Evolutionary conservation across 2,329 filamentous ascomycete genomes (phyloP).

Genomic region (Ilyonectria sp.): DNA sequence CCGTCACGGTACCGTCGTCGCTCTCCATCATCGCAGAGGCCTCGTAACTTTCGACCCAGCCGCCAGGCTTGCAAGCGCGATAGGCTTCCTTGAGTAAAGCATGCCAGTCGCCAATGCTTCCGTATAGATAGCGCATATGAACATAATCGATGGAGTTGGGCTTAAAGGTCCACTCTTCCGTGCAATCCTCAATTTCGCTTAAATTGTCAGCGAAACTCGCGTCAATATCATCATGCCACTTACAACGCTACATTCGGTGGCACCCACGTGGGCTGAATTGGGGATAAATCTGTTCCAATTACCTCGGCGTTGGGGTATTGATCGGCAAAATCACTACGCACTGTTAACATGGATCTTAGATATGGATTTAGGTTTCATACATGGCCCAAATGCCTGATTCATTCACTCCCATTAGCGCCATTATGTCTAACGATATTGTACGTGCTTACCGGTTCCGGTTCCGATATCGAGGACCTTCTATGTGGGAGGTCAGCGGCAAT

Average conservation of each 20-base stretch:
- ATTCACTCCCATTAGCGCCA: neutral
- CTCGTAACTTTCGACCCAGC: conserved; percentile 56
- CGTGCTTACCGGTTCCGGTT: conserved; percentile 65
- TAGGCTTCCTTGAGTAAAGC: conserved; percentile 66
- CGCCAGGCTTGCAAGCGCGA: conserved; percentile 70
- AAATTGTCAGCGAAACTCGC: fast-evolving
- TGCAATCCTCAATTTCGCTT: conserved; percentile 50
- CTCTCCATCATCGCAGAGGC: conserved; percentile 48
- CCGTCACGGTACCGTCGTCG: conserved; percentile 51
- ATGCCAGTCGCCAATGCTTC: conserved; percentile 70
- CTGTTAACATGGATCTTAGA: fast-evolving
- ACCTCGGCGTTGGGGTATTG: conserved; percentile 61
- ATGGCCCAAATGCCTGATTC: conserved; percentile 60
- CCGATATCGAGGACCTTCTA: conserved; percentile 62
- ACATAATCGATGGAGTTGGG: conserved; percentile 69
- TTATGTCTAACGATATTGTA: fast-evolving
- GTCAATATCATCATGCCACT: fast-evolving
- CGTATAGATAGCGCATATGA: conserved; percentile 71
- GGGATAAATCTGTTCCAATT: conserved; percentile 69
- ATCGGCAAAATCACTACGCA: conserved; percentile 62
- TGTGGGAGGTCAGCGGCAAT: conserved; percentile 16
- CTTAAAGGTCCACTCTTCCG: conserved; percentile 50
- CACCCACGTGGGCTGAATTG: conserved; percentile 70
- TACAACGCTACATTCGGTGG: conserved; percentile 60
- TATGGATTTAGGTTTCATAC: conserved; percentile 48